These are phyloP conservation scores for Xylaria sp. DNA, from an alignment of 2,329 filamentous ascomycete species.

Conservation along the genomic window DNA sequence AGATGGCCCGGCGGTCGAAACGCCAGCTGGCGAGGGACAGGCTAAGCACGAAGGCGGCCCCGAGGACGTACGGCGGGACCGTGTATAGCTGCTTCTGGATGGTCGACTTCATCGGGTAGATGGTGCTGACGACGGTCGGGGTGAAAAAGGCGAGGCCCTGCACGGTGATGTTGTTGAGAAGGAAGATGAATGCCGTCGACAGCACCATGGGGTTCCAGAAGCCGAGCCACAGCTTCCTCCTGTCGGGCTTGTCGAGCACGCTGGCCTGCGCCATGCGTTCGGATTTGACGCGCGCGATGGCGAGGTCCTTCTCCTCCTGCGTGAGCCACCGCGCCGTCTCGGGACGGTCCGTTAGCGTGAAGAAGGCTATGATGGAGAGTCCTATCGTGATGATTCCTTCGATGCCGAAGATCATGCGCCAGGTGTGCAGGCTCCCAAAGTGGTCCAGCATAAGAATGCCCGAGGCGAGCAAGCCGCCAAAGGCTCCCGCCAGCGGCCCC, in stretches of 20 bases:
- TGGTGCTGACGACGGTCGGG: conserved; percentile 75
- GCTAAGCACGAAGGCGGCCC: conserved; percentile 72
- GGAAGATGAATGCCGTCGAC: conserved; percentile 44
- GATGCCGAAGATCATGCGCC: conserved; percentile 50
- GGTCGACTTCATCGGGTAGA: conserved; percentile 68
- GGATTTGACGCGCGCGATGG: conserved; percentile 73
- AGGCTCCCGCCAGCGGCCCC: conserved; percentile 76
- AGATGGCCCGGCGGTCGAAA: conserved; percentile 67
- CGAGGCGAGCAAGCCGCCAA: conserved; percentile 73
- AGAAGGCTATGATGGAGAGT: conserved; percentile 68
- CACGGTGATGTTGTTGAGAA: conserved; percentile 66
- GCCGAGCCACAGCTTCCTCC: conserved; percentile 67
- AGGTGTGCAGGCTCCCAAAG: conserved; percentile 54
- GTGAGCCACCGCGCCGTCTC: conserved; percentile 74
- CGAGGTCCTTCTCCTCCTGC: conserved; percentile 73
- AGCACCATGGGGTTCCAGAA: conserved; percentile 69
- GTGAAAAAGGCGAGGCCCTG: conserved; percentile 77
- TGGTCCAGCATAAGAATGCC: conserved; percentile 70
- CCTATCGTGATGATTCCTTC: conserved; percentile 64
- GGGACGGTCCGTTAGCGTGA: conserved; percentile 75
- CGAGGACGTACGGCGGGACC: conserved; percentile 76
- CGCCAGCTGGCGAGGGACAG: conserved; percentile 72
- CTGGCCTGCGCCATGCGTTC: conserved; percentile 72
- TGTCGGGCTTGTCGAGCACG: conserved; percentile 72
- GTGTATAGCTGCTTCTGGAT: conserved; percentile 76